A percentile compares a stretch with the other conserved stretches of the same genome.
These are phyloP conservation scores for Emericellopsis terricola DNA, from an alignment of 495 filamentous ascomycete genomes.

Conservation along the genomic window DNA sequence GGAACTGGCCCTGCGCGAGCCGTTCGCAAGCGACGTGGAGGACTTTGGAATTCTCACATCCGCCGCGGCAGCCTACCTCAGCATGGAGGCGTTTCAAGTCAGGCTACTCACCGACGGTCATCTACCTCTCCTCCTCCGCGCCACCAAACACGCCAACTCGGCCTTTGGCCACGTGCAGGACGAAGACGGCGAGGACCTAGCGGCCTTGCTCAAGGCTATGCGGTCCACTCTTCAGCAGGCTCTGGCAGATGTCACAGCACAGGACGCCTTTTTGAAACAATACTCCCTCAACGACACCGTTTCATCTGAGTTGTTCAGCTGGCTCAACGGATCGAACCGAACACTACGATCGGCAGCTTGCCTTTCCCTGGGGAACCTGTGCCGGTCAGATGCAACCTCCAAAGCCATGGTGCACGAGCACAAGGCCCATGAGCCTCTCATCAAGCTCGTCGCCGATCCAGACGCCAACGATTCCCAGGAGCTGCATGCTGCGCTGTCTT, in stretches of 20 bases:
- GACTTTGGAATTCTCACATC: conserved; percentile 16
- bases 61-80: conserved; percentile 21
- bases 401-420: conserved; percentile 32
- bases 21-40: conserved; percentile 12
- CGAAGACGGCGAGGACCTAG: conserved; percentile 24
- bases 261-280: conserved; percentile 28
- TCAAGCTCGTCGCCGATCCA: conserved; percentile 24
- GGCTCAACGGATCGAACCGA: conserved; percentile 14
- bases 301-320: conserved; percentile 26
- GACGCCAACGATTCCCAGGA: conserved; percentile 24
- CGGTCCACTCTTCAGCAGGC: conserved; percentile 35
- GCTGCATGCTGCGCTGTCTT: conserved; percentile 49
- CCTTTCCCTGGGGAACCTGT: conserved; percentile 60
- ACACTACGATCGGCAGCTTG: conserved; percentile 57
- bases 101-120: conserved; percentile 19
- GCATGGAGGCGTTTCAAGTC: conserved; percentile 22
- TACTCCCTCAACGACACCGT: conserved; percentile 22
- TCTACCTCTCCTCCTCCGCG: conserved; percentile 12
- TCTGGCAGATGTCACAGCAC: conserved; percentile 45
- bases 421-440: conserved; percentile 36
- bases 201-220: conserved; percentile 32
- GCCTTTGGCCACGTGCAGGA: conserved; percentile 9
- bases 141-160: conserved; percentile 13
- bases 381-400: conserved; percentile 49
- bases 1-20: conserved; percentile 8